Conservation (phyloP, 148 eudicot genomes). For the Cornus controversa region DNA sequence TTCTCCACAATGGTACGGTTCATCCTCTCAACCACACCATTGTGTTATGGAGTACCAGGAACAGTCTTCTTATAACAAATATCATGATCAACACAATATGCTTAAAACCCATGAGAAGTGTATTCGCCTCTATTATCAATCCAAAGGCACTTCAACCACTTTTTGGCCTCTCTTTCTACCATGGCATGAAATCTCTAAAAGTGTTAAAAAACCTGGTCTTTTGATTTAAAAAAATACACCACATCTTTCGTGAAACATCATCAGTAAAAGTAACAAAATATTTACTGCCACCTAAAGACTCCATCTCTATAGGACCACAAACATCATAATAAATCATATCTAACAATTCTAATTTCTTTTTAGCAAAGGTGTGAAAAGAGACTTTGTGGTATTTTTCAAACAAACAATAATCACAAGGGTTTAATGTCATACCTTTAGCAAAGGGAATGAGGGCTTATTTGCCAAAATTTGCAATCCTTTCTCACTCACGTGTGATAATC, state of each 20-base stretch:
- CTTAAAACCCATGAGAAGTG: constrained; percentile 1
- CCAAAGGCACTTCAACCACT: background rate
- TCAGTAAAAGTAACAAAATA: too few relatives aligned
- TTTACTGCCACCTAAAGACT: background rate
- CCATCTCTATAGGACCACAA: background rate
- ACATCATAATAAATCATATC: background rate
- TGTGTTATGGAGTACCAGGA: too few relatives aligned
- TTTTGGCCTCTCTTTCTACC: background rate
- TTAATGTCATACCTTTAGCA: background rate
- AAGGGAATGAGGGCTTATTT: background rate
- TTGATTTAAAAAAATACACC: background rate
- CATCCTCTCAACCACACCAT: too few relatives aligned
- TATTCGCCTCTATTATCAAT: background rate
- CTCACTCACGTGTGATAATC: background rate
- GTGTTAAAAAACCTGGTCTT: background rate
- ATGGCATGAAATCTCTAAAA: background rate
- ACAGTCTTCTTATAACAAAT: background rate
- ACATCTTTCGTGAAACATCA: background rate
- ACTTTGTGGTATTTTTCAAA: constrained; percentile 6
- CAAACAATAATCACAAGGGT: background rate
- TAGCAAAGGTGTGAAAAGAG: background rate
- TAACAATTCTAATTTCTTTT: background rate
- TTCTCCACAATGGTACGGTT: too few relatives aligned
- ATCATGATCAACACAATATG: background rate
- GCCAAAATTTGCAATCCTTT: background rate